Evolutionary conservation across 495 filamentous ascomycete species (phyloP).

Genomic region (Daldinia loculata): DNA sequence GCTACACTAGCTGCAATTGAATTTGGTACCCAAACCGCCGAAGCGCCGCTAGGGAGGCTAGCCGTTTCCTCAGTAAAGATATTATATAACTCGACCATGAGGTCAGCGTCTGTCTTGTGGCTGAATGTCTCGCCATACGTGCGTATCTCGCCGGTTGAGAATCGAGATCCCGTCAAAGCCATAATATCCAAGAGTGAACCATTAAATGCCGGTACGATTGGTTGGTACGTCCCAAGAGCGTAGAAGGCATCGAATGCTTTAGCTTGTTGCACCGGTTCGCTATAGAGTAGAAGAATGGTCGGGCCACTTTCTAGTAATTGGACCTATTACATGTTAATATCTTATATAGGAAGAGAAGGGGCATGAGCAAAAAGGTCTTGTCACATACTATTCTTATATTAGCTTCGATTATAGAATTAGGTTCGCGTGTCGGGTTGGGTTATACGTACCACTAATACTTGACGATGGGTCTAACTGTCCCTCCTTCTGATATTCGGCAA

Average conservation of each 20-base stretch:
- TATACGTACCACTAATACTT: conserved; percentile 35
- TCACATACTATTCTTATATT: conserved; percentile 29
- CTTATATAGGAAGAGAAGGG: background rate
- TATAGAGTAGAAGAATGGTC: conserved; percentile 31
- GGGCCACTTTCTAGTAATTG: conserved; percentile 27
- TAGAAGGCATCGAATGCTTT: conserved; percentile 35
- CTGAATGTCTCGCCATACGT: conserved; percentile 40
- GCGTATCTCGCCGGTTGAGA: conserved; percentile 25
- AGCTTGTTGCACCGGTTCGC: conserved; percentile 13
- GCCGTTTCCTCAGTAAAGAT: conserved; percentile 39
- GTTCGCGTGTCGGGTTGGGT: background rate
- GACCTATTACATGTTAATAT: conserved; percentile 22
- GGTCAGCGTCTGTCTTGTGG: conserved; percentile 39
- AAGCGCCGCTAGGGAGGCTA: conserved; percentile 35
- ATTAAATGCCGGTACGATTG: conserved; percentile 24
- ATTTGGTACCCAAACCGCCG: conserved; percentile 44
- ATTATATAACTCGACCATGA: conserved; percentile 39
- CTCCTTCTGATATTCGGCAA: conserved; percentile 36
- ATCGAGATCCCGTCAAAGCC: conserved; percentile 30
- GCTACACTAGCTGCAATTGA: conserved; percentile 45
- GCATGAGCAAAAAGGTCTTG: background rate
- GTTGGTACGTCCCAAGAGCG: conserved; percentile 12
- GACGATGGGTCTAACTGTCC: conserved; percentile 26
- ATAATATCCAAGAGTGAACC: conserved; percentile 30
- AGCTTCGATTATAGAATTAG: conserved; percentile 1